A percentile compares a stretch with the other conserved stretches of the same genome.
phyloP scores from a whole-genome alignment of 352 stramenopile species.

The Thalassiosira mediterranea region DNA sequence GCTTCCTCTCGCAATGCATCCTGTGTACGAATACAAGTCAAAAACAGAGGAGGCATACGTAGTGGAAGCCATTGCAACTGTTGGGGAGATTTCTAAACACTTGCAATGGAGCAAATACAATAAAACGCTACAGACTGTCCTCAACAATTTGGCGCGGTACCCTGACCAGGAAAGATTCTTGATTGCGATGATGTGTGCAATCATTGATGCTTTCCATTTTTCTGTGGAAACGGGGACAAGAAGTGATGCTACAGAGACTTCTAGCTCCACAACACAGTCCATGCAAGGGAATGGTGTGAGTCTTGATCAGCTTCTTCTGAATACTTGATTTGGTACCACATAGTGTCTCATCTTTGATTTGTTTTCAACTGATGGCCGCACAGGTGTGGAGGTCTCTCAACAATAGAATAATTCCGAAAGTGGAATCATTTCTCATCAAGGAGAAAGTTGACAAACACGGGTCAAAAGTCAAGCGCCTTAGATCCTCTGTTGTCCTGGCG shows the following conservation, averaged over 20 bases:
- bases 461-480: conserved; percentile 89
- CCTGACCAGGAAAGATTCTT: conserved; percentile 90
- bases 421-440: conserved; percentile 85
- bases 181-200: conserved; percentile 89
- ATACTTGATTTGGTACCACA: conserved; percentile 1
- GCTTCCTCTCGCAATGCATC: conserved; percentile 94
- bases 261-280: conserved; percentile 6
- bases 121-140: conserved; percentile 88
- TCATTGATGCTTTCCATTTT: conserved; percentile 97
- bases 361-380: not conserved
- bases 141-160: conserved; percentile 89
- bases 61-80: conserved; percentile 91
- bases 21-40: conserved; percentile 93
- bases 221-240: conserved; percentile 62
- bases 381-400: conserved; percentile 83
- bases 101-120: conserved; percentile 97
- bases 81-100: conserved; percentile 89
- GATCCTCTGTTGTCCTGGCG: conserved; percentile 92
- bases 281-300: conserved; percentile 32
- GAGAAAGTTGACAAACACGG: conserved; percentile 83
- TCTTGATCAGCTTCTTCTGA: conserved; percentile 16
- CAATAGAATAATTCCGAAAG: conserved; percentile 83
- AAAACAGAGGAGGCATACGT: conserved; percentile 92
- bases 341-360: not conserved
- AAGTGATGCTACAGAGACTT: conserved; percentile 31